A percentile compares a stretch with the other conserved stretches of the same genome.
These are phyloP conservation scores for Wallacemonas sp. DNA, from an alignment of 208 protist species.

Conservation along the genomic window DNA sequence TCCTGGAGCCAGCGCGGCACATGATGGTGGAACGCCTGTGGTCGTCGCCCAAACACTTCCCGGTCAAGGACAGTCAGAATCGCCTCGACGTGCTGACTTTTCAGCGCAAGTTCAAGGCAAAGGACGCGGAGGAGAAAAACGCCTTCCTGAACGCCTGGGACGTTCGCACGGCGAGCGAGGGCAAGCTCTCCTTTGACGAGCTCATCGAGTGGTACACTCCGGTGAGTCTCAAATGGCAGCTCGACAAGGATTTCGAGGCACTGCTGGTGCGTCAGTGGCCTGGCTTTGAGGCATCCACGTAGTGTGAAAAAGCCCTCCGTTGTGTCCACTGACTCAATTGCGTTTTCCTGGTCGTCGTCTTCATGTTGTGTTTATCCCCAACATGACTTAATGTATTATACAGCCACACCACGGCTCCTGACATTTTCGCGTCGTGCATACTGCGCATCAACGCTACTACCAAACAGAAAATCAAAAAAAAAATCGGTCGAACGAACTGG, in stretches of 20 bases:
- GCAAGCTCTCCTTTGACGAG: slow-evolving; percentile 52
- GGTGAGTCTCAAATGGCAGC: slow-evolving; percentile 39
- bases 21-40: slow-evolving; percentile 86
- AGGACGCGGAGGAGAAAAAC: slow-evolving; percentile 62
- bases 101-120: slow-evolving; percentile 54
- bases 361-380: too few relatives aligned
- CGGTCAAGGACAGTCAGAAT: slow-evolving; percentile 42
- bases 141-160: slow-evolving; percentile 83
- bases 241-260: slow-evolving; percentile 72
- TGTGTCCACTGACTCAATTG: too few relatives aligned
- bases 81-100: slow-evolving; percentile 62
- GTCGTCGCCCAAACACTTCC: slow-evolving; percentile 28
- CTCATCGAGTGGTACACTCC: slow-evolving; percentile 79
- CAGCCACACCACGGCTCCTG: too few relatives aligned
- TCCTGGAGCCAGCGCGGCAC: slow-evolving; percentile 46
- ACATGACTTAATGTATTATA: too few relatives aligned
- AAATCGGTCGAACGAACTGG: too few relatives aligned
- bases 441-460: too few relatives aligned
- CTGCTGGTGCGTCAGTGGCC: slow-evolving; percentile 67
- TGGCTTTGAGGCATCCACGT: slow-evolving; percentile 23
- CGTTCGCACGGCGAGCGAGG: slow-evolving; percentile 48
- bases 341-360: too few relatives aligned
- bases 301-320: too few relatives aligned
- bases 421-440: too few relatives aligned
- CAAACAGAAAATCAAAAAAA: too few relatives aligned